Percentiles rank a stretch among this genome's conserved stretches.
These are phyloP conservation scores for Citrullus colocynthis DNA, from an alignment of 306 rosid species.

Conservation along the genomic window DNA sequence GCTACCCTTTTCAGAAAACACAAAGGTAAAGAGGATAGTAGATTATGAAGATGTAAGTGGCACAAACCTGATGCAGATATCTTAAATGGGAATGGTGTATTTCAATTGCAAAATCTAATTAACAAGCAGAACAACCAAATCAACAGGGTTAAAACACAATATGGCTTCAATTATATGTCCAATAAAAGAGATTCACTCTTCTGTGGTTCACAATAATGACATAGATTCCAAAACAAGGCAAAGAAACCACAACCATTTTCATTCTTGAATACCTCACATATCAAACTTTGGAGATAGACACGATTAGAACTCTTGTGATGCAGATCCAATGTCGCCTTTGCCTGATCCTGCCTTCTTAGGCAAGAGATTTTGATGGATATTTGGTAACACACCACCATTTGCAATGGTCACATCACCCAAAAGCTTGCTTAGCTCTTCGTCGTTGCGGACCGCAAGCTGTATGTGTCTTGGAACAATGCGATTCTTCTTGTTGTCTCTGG, in stretches of 20 bases:
- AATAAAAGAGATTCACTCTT: neutral
- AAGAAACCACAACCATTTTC: neutral
- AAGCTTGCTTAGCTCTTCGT: conserved; percentile 61
- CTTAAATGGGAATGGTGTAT: neutral
- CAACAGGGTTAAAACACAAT: neutral
- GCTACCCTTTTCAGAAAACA: neutral
- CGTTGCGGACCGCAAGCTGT: conserved; percentile 67
- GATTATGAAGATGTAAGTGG: neutral
- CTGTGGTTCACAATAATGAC: neutral
- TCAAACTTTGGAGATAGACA: neutral
- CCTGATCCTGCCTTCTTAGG: conserved; percentile 45
- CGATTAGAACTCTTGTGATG: conserved; percentile 39
- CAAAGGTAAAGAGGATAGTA: neutral
- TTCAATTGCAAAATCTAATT: neutral
- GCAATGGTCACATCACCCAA: conserved; percentile 63
- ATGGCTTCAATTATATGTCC: neutral
- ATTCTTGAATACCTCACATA: neutral
- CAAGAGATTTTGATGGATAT: conserved; percentile 37
- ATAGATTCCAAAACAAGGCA: neutral
- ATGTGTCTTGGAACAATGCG: conserved; percentile 67
- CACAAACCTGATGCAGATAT: neutral
- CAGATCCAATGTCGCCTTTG: conserved; percentile 43
- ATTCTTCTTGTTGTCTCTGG: conserved; percentile 39
- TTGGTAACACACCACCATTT: conserved; percentile 20
- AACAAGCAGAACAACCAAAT: neutral